A percentile compares a stretch with the other conserved stretches of the same genome.
Evolutionary conservation across 352 stramenopile species (phyloP).

Genomic region (Phytophthora foliorum): DNA sequence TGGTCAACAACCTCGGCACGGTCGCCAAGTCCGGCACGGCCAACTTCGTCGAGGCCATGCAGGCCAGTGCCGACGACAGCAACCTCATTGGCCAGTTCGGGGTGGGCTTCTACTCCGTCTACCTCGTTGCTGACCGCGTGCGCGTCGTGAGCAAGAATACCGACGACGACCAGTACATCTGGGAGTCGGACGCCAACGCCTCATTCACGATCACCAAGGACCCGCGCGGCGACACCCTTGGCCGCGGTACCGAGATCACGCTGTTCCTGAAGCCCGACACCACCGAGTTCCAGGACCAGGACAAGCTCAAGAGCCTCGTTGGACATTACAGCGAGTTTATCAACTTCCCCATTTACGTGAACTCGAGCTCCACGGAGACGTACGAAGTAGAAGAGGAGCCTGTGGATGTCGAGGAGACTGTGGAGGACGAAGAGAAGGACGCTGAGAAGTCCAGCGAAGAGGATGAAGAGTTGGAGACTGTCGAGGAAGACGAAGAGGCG

Average conservation of each 20-base stretch:
- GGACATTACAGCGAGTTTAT: conserved; percentile 99
- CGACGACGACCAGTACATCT: conserved; percentile 98
- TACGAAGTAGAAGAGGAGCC: conserved; percentile 93
- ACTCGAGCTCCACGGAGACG: conserved; percentile 92
- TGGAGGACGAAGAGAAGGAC: conserved; percentile 66
- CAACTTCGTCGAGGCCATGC: conserved; percentile 98
- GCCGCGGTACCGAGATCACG: conserved; percentile 98
- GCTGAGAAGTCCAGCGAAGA: conserved; percentile 53
- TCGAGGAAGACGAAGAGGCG: conserved; percentile 69
- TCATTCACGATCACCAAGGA: conserved; percentile 98
- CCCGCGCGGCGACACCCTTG: conserved; percentile 96
- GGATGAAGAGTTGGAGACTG: conserved; percentile 77
- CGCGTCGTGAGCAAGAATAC: conserved; percentile 98
- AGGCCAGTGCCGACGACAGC: conserved; percentile 92
- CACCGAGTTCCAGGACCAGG: conserved; percentile 95
- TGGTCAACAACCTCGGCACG: conserved; percentile 98
- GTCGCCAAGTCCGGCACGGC: conserved; percentile 99
- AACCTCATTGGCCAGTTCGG: conserved; percentile 99
- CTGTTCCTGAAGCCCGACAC: conserved; percentile 99
- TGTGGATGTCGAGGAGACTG: conserved; percentile 57
- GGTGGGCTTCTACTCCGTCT: conserved; percentile 99
- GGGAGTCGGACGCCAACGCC: conserved; percentile 97
- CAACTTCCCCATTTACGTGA: conserved; percentile 99
- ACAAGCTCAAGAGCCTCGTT: conserved; percentile 96
- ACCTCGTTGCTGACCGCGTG: conserved; percentile 97